phyloP scores from a whole-genome alignment of 2,329 filamentous ascomycete genomes.

The Neurospora sp. region DNA sequence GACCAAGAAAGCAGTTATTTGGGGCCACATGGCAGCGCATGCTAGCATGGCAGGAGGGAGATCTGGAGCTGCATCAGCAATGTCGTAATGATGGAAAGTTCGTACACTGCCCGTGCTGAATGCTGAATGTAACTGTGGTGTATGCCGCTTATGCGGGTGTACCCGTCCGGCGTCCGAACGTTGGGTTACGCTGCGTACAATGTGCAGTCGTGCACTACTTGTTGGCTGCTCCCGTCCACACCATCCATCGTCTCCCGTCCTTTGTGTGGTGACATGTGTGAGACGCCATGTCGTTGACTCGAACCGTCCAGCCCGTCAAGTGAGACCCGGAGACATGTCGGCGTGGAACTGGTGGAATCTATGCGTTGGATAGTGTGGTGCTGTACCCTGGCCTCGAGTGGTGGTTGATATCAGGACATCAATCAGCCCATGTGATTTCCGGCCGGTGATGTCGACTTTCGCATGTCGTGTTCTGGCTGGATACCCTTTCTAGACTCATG shows the following conservation, averaged over 20 bases:
- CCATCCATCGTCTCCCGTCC: not conserved
- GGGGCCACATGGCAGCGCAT: not conserved
- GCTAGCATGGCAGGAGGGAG: not conserved
- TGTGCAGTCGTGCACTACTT: not conserved
- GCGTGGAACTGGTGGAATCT: not conserved
- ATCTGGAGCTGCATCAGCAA: not conserved
- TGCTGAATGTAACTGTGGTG: not conserved
- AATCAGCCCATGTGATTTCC: not conserved
- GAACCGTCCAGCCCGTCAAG: not conserved
- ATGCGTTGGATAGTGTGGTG: not conserved
- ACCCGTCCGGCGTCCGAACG: not conserved
- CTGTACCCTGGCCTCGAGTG: not conserved
- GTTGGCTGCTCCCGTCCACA: not conserved
- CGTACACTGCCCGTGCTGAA: not conserved
- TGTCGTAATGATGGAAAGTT: not conserved
- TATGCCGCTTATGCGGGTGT: not conserved
- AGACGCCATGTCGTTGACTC: not conserved
- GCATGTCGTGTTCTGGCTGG: not conserved
- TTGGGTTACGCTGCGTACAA: not conserved
- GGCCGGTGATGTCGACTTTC: not conserved
- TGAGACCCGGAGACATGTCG: not conserved
- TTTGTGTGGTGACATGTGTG: not conserved
- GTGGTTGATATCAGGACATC: not conserved
- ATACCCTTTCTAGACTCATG: not conserved
- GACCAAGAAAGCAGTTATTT: not conserved